These are phyloP conservation scores for Clonostachys sp. DNA, from an alignment of 2,329 filamentous ascomycete species.

Conservation along the genomic window DNA sequence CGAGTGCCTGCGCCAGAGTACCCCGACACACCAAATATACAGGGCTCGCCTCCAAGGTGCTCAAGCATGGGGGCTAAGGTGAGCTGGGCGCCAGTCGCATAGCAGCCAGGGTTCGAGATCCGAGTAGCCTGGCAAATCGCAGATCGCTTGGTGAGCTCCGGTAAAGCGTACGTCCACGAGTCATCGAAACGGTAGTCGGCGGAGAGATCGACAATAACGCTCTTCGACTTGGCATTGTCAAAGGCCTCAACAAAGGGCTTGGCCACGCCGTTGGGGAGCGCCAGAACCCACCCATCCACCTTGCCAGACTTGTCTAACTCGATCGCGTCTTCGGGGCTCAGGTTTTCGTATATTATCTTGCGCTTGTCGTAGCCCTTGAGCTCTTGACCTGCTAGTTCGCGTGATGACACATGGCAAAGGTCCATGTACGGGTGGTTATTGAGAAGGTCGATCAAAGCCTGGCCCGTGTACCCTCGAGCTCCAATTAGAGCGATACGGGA, in stretches of 20 bases:
- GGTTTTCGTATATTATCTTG: slow-evolving; percentile 87
- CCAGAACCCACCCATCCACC: slow-evolving; percentile 97
- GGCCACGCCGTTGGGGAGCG: slow-evolving; percentile 91
- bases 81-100: slow-evolving; percentile 88
- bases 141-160: slow-evolving; percentile 74
- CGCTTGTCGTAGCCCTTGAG: slow-evolving; percentile 88
- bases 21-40: slow-evolving; percentile 85
- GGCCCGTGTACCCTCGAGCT: slow-evolving; percentile 89
- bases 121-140: slow-evolving; percentile 74
- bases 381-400: slow-evolving; percentile 83
- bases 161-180: slow-evolving; percentile 73
- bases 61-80: slow-evolving; percentile 63
- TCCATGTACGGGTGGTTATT: slow-evolving; percentile 89
- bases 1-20: slow-evolving; percentile 96
- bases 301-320: slow-evolving; percentile 79
- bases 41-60: slow-evolving; percentile 72
- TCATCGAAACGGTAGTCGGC: slow-evolving; percentile 91
- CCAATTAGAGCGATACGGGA: slow-evolving; percentile 84
- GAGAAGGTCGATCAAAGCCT: slow-evolving; percentile 81
- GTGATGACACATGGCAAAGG: slow-evolving; percentile 85
- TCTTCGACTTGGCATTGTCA: slow-evolving; percentile 62
- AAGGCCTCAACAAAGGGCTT: slow-evolving; percentile 91
- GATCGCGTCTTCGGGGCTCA: slow-evolving; percentile 80
- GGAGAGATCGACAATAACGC: slow-evolving; percentile 88
- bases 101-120: slow-evolving; percentile 93